Conservation (phyloP, 495 filamentous ascomycete genomes). For the Hypoxylon fuscum region DNA sequence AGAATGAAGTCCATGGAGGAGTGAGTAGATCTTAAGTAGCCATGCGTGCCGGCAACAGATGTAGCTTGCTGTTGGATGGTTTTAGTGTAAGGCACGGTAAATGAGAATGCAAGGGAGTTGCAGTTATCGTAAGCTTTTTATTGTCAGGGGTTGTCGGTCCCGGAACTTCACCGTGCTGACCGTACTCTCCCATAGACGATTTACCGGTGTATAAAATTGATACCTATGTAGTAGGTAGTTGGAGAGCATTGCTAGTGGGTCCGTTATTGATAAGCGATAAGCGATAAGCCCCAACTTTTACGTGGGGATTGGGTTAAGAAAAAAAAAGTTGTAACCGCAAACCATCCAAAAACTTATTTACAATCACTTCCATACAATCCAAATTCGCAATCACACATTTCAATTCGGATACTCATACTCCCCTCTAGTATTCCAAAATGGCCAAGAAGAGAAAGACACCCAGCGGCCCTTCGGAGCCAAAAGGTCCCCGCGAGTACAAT, state of each 20-base stretch:
- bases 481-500: slow-evolving; percentile 59
- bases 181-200: no score
- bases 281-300: slow-evolving; percentile 4
- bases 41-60: no score
- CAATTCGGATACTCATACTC: background rate
- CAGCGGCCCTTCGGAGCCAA: slow-evolving; percentile 50
- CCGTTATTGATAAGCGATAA: no score
- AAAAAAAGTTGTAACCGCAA: slow-evolving; percentile 35
- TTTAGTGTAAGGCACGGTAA: background rate
- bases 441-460: slow-evolving; percentile 83
- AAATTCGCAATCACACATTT: background rate
- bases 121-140: no score
- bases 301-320: slow-evolving; percentile 17
- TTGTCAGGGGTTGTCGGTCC: no score
- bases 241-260: no score
- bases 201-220: no score
- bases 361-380: background rate
- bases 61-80: background rate
- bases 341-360: background rate
- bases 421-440: slow-evolving; percentile 59
- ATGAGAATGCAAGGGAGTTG: background rate
- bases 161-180: background rate
- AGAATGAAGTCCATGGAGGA: slow-evolving; percentile 28
- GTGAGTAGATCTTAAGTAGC: background rate
- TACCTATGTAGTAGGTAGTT: no score